Evolutionary conservation across 192 early-diverging fungal species (phyloP), one percentile per base, ranked within the genome.

Genomic region (Coemansia sp.): DNA sequence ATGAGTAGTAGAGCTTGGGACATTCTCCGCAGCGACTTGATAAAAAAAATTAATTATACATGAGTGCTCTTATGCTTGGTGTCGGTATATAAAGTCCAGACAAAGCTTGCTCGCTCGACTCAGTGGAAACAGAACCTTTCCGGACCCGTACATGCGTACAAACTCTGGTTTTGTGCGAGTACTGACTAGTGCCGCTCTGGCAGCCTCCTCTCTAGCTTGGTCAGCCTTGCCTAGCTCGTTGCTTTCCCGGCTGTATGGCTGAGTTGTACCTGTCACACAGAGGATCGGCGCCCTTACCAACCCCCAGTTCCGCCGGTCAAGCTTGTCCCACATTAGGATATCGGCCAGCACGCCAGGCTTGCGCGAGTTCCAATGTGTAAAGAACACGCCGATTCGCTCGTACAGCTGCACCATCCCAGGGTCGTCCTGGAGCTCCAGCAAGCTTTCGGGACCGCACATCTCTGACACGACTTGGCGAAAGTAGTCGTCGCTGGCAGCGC

Each of bases 371-470:
- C 71, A 82, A 30, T 76, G 65, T 15, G 71, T 77, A 20, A 82
- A 82, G 43, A 82, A 82, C 41, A 82, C 80, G 53, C 80, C 75
- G 16, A 83, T 74, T 30, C 73, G 75, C 50, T 76, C 74, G 38
- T 83, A 83, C n/a, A 83, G 66, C 58, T 61, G 75, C 3, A 69
- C 71, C 74, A 83, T 65, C 9, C 69, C 66, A 7, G 75, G 68
- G 38, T 83, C 80, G 13, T 83, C 80, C 12, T 60, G 50, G 55
- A 83, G 74, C 45, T 83, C 80, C 12, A 27, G 49, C 3, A 74
- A 11, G 44, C 75, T 75, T 55, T 64, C 80, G 16, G 66, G 6
- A 2, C 80, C 80, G 44, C 71, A 76, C 13, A 83, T 70, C 59
- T 78, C 75, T 2, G 80, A 53, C 3, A 83, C 67, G 1, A 62